Conservation (phyloP, 1,284 basidiomycete species). For the Fomitiporia mediterranea region DNA sequence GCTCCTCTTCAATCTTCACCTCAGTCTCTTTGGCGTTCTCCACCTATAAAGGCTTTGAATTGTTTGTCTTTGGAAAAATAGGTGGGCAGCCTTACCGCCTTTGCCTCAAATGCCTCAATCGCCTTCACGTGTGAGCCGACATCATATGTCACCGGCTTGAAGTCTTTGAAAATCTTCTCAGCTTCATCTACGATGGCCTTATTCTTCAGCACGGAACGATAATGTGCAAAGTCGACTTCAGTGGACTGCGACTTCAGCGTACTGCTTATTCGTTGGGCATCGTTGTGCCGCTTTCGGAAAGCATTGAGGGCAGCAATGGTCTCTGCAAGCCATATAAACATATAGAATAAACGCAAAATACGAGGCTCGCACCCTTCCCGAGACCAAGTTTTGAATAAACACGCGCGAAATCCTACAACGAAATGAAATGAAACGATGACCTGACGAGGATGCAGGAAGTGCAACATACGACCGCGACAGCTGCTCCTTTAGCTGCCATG, state of each 20-base stretch:
- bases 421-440: neutral
- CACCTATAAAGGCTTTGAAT: slow-evolving; percentile 48
- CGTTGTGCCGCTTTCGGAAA: slow-evolving; percentile 93
- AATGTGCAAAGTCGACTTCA: slow-evolving; percentile 86
- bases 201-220: slow-evolving; percentile 91
- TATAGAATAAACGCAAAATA: neutral
- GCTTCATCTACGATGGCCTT: slow-evolving; percentile 88
- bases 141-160: slow-evolving; percentile 98
- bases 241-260: slow-evolving; percentile 72
- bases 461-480: slow-evolving; percentile 66
- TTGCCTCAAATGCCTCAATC: slow-evolving; percentile 95
- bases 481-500: slow-evolving; percentile 82
- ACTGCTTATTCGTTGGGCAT: slow-evolving; percentile 76
- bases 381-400: slow-evolving; percentile 88
- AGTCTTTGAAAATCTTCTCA: slow-evolving; percentile 84
- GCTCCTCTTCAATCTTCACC: slow-evolving; percentile 88
- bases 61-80: slow-evolving; percentile 6
- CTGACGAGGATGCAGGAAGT: slow-evolving; percentile 21
- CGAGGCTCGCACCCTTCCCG: slow-evolving; percentile 71
- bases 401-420: slow-evolving; percentile 80
- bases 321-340: slow-evolving; percentile 45
- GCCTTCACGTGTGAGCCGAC: slow-evolving; percentile 89
- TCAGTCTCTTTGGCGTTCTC: slow-evolving; percentile 89
- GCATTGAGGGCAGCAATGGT: slow-evolving; percentile 86
- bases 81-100: slow-evolving; percentile 69